Conservation (phyloP, 768 basidiomycete genomes). For the Kwoniella newhampshirensis region DNA sequence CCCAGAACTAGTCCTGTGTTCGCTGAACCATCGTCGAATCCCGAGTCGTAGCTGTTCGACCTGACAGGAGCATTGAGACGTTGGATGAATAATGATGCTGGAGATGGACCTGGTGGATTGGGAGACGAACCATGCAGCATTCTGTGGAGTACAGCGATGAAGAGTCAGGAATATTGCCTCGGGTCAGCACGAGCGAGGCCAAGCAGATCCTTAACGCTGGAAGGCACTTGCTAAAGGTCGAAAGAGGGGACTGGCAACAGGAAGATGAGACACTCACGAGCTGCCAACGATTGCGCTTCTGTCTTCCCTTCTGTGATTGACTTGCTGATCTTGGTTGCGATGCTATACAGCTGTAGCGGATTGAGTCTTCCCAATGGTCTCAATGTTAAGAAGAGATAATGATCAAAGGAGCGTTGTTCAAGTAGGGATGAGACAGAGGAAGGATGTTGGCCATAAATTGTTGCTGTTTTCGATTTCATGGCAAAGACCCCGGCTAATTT, state of each 20-base stretch:
- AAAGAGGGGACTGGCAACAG: not conserved
- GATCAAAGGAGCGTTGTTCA: too few relatives aligned
- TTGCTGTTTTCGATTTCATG: too few relatives aligned
- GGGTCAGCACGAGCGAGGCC: not conserved
- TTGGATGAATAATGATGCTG: slow-evolving; percentile 19
- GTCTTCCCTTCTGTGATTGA: not conserved
- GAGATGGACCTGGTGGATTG: slow-evolving; percentile 10
- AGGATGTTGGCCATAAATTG: too few relatives aligned
- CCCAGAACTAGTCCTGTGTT: slow-evolving; percentile 7
- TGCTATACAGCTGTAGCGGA: too few relatives aligned
- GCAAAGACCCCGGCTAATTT: too few relatives aligned
- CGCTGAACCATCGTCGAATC: not conserved
- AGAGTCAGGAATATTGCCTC: not conserved
- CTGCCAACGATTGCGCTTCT: not conserved
- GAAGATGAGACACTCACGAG: not conserved
- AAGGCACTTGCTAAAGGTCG: not conserved
- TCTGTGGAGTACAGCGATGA: slow-evolving; percentile 2
- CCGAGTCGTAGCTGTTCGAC: slow-evolving; percentile 16
- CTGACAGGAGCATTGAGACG: slow-evolving; percentile 19
- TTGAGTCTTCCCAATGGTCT: too few relatives aligned
- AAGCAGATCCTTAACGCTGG: too few relatives aligned
- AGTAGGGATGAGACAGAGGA: too few relatives aligned
- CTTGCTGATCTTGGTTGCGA: too few relatives aligned
- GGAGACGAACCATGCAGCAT: slow-evolving; percentile 35
- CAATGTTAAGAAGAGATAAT: too few relatives aligned